A percentile compares a stretch with the other conserved stretches of the same genome.
These are phyloP conservation scores for Saccharomyces jurei DNA, from an alignment of 805 yeast species.

Conservation along the genomic window DNA sequence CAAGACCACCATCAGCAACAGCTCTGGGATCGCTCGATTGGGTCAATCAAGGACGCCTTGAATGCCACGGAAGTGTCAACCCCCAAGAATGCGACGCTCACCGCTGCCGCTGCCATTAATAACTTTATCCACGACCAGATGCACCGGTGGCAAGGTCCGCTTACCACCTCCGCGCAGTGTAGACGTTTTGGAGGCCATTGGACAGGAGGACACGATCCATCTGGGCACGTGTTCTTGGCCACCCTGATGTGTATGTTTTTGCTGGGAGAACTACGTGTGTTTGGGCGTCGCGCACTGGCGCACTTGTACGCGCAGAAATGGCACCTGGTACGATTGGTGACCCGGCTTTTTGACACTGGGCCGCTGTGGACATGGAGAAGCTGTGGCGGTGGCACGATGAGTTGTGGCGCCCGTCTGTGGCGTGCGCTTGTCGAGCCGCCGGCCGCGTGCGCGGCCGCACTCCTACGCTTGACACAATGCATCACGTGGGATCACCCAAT, in stretches of 20 bases:
- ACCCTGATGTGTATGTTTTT: slow-evolving; percentile 38
- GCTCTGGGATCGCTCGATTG: background rate
- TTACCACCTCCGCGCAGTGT: slow-evolving; percentile 34
- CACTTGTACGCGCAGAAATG: background rate
- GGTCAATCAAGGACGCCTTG: background rate
- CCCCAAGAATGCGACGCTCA: background rate
- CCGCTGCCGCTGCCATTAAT: slow-evolving; percentile 8
- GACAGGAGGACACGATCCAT: slow-evolving; percentile 91
- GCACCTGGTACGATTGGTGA: background rate
- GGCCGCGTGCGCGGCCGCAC: background rate
- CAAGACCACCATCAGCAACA: background rate
- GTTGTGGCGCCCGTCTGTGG: background rate
- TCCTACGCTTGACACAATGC: slow-evolving; percentile 2
- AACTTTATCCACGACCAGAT: slow-evolving; percentile 10
- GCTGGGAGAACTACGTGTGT: slow-evolving; percentile 45
- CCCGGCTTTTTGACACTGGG: background rate
- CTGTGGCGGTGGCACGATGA: background rate
- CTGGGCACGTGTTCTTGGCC: slow-evolving; percentile 83
- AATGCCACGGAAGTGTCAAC: background rate
- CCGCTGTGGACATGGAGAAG: background rate
- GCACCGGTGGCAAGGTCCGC: slow-evolving; percentile 23
- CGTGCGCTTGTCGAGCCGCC: background rate
- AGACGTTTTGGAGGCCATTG: slow-evolving; percentile 57
- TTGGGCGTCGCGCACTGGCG: slow-evolving; percentile 4
- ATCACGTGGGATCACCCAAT: slow-evolving; percentile 23